Conservation (phyloP, 345 rosid species). For the Nephelium lappaceum region DNA sequence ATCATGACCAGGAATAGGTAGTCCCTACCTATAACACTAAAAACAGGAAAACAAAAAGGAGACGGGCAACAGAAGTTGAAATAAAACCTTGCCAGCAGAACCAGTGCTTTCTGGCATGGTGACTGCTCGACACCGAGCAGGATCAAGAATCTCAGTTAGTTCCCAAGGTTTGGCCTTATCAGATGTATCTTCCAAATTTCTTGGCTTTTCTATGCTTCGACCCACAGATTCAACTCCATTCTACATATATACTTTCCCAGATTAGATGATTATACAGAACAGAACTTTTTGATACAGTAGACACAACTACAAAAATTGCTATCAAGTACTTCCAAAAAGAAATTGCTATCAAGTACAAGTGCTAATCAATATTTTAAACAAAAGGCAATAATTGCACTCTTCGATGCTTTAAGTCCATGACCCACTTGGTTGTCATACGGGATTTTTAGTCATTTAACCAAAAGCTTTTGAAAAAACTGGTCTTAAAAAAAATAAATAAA, state of each 20-base stretch:
- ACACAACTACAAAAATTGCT: not conserved
- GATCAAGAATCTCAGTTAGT: constrained; percentile 30
- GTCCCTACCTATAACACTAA: not conserved
- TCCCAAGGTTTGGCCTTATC: constrained; percentile 36
- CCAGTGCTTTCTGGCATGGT: constrained; percentile 26
- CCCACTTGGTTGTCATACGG: not conserved
- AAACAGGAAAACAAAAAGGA: not conserved
- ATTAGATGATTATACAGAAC: constrained; percentile 14
- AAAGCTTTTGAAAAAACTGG: not conserved
- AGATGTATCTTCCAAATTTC: constrained; percentile 26
- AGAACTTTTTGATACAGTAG: not conserved
- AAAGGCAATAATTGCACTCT: not conserved
- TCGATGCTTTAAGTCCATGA: constrained; percentile 1
- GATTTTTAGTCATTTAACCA: not conserved
- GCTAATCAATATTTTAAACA: not conserved
- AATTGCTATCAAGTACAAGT: not conserved
- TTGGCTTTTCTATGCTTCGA: constrained; percentile 29
- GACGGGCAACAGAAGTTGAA: not conserved
- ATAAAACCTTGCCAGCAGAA: constrained; percentile 31
- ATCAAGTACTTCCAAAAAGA: not conserved
- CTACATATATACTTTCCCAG: constrained; percentile 11
- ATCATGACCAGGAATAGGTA: constrained; percentile 7
- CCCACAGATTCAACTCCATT: constrained; percentile 29
- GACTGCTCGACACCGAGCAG: constrained; percentile 27
- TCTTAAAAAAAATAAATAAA: not conserved